phyloP scores from a whole-genome alignment of 129 eudicot species.

The Erigeron canadensis region DNA sequence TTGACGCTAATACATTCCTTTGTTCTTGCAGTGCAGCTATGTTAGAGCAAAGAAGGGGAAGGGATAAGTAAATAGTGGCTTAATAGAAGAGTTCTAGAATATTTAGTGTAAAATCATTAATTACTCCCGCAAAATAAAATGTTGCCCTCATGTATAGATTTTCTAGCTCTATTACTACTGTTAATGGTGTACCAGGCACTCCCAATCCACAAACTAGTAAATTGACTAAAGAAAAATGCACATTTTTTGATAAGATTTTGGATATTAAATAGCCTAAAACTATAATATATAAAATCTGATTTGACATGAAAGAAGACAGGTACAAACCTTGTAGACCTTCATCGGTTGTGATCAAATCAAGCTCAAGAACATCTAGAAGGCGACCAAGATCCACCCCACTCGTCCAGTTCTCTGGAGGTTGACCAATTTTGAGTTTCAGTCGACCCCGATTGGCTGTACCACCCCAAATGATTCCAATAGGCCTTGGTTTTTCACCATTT shows the following conservation, averaged over 20 bases:
- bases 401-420: slow-evolving; percentile 83
- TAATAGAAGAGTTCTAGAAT: not conserved
- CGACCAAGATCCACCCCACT: slow-evolving; percentile 91
- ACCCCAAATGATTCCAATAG: slow-evolving; percentile 91
- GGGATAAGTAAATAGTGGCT: slow-evolving; percentile 4
- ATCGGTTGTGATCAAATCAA: slow-evolving; percentile 66
- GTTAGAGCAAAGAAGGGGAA: slow-evolving; percentile 14
- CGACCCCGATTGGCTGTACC: slow-evolving; percentile 95
- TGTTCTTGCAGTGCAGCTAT: slow-evolving; percentile 67
- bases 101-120: not conserved
- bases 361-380: slow-evolving; percentile 83
- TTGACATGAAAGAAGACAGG: not conserved
- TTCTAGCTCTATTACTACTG: not conserved
- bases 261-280: not conserved
- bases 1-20: slow-evolving; percentile 41
- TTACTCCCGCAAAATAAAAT: not conserved
- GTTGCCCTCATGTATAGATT: slow-evolving; percentile 13
- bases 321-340: slow-evolving; percentile 69
- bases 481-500: slow-evolving; percentile 67
- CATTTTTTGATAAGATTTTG: not conserved
- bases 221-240: not conserved
- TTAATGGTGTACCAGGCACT: not conserved
- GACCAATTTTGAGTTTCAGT: slow-evolving; percentile 67
- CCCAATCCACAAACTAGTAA: not conserved
- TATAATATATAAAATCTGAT: too few species aligned